These are phyloP conservation scores for Prosopis cineraria DNA, from an alignment of 306 rosid species.

Conservation along the genomic window DNA sequence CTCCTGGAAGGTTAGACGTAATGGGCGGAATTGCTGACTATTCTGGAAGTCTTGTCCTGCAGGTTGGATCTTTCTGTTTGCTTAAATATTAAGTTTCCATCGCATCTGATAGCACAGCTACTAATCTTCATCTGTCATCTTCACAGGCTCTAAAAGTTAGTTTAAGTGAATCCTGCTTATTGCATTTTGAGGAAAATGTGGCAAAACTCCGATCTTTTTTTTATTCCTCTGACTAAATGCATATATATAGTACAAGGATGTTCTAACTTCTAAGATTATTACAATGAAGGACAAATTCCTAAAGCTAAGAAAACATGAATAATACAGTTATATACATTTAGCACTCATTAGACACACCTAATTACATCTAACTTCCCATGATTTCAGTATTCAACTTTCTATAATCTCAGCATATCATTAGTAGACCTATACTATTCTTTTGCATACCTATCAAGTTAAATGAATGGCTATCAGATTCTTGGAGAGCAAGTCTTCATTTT, in stretches of 20 bases:
- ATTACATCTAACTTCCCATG: too few species aligned
- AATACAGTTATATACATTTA: too few species aligned
- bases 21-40: conserved; percentile 99
- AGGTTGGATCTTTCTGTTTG: conserved; percentile 54
- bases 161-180: background rate
- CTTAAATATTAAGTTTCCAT: conserved; percentile 1
- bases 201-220: background rate
- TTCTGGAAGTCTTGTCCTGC: conserved; percentile 96
- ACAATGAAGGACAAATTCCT: too few species aligned
- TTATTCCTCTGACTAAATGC: background rate
- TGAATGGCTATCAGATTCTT: background rate
- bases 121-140: conserved; percentile 7
- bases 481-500: background rate
- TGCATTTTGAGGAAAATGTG: background rate
- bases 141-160: background rate
- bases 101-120: conserved; percentile 14
- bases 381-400: too few species aligned
- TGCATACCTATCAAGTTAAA: background rate
- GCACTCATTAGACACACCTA: too few species aligned
- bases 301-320: too few species aligned
- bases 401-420: background rate
- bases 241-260: too few species aligned
- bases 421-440: background rate
- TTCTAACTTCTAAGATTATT: too few species aligned
- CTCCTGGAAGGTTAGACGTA: conserved; percentile 94